Conservation (phyloP, 2,329 filamentous ascomycete genomes). For the Acarospora socialis region DNA sequence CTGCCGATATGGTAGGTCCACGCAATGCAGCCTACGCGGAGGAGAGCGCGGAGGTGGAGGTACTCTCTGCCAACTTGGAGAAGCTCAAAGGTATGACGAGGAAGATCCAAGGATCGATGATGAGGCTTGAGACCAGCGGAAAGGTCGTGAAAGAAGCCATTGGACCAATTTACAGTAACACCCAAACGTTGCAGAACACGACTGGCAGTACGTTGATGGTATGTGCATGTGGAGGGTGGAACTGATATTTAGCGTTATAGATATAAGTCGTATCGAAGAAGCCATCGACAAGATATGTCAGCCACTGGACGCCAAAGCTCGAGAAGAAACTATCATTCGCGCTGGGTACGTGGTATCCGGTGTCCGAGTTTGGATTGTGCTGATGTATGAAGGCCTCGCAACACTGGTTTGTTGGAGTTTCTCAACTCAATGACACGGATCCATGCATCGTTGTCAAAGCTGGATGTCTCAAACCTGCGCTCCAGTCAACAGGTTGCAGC, state of each 20-base stretch:
- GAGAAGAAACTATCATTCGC: slow-evolving; percentile 83
- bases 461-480: slow-evolving; percentile 79
- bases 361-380: slow-evolving; percentile 3
- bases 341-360: slow-evolving; percentile 43
- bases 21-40: slow-evolving; percentile 47
- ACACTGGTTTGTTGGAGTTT: slow-evolving; percentile 69
- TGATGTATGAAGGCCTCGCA: slow-evolving; percentile 46
- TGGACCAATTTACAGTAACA: slow-evolving; percentile 84
- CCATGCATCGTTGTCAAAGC: slow-evolving; percentile 66
- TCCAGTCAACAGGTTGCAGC: slow-evolving; percentile 80
- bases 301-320: slow-evolving; percentile 81
- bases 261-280: slow-evolving; percentile 72
- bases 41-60: slow-evolving; percentile 54
- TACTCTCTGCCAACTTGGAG: slow-evolving; percentile 57
- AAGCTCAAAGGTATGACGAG: slow-evolving; percentile 89
- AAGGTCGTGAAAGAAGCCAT: slow-evolving; percentile 86
- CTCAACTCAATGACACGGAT: slow-evolving; percentile 80
- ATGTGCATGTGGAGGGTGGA: neutral
- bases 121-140: slow-evolving; percentile 71
- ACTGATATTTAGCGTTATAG: slow-evolving; percentile 25
- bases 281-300: slow-evolving; percentile 81
- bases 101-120: slow-evolving; percentile 82
- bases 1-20: slow-evolving; percentile 35
- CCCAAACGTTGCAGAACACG: slow-evolving; percentile 73
- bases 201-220: slow-evolving; percentile 49